Conservation (phyloP, 2,329 filamentous ascomycete genomes). For the Cytospora piceicola region DNA sequence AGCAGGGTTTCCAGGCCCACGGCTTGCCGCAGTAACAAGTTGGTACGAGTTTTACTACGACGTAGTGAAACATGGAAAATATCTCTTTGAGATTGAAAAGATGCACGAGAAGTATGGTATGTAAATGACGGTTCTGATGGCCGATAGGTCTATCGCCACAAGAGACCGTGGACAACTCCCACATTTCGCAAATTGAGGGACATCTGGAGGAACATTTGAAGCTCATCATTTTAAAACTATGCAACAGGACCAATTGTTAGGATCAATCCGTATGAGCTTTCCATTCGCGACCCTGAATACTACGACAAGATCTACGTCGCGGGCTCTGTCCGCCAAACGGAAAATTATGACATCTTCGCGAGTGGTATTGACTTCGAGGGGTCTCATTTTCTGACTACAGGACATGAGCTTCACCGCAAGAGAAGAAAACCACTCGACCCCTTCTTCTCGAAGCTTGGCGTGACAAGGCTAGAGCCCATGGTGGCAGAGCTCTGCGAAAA, state of each 20-base stretch:
- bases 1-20: constrained; percentile 1
- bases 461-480: neutral
- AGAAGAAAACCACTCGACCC: constrained; percentile 16
- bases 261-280: neutral
- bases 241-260: constrained; percentile 4
- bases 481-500: too few species aligned
- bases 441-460: constrained; percentile 10
- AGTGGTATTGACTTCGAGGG: constrained; percentile 5
- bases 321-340: neutral
- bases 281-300: neutral
- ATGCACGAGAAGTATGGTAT: constrained; percentile 14
- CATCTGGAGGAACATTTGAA: neutral
- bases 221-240: too few species aligned
- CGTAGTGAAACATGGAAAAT: neutral
- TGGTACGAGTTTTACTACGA: constrained; percentile 2
- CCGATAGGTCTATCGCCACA: too few species aligned
- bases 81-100: neutral
- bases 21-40: neutral
- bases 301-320: constrained; percentile 6
- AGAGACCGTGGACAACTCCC: too few species aligned
- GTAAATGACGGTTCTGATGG: too few species aligned
- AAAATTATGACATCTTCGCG: neutral
- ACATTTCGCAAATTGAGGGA: too few species aligned
- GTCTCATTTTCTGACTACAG: constrained; percentile 6
- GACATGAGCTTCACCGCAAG: constrained; percentile 11